These are phyloP conservation scores for Cladosporium sp. DNA, from an alignment of 2,329 filamentous ascomycete genomes.

Conservation along the genomic window DNA sequence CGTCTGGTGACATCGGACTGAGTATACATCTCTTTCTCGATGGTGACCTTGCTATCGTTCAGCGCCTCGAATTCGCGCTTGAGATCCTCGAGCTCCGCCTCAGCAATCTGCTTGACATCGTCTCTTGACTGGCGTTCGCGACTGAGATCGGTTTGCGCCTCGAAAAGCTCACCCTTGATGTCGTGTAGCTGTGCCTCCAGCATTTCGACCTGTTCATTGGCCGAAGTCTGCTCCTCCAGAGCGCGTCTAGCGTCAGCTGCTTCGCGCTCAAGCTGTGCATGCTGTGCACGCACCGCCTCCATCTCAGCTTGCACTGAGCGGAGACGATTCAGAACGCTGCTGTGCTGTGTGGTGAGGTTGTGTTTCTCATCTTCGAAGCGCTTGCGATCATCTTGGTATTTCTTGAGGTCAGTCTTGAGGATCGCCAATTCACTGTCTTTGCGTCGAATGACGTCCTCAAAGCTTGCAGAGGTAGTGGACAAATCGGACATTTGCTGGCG, in stretches of 20 bases:
- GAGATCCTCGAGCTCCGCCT: conserved; percentile 79
- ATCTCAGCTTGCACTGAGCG: conserved; percentile 84
- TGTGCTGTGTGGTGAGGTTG: conserved; percentile 68
- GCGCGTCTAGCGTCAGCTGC: conserved; percentile 81
- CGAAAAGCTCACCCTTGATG: conserved; percentile 79
- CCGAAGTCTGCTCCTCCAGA: conserved; percentile 81
- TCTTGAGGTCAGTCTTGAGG: conserved; percentile 78
- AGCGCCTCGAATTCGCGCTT: conserved; percentile 80
- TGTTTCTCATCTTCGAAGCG: conserved; percentile 75
- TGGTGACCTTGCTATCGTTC: conserved; percentile 92
- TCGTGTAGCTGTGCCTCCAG: conserved; percentile 84
- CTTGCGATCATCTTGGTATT: conserved; percentile 74
- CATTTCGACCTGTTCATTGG: conserved; percentile 83
- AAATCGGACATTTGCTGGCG: conserved; percentile 82
- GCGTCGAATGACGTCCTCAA: conserved; percentile 85
- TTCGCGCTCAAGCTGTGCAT: conserved; percentile 79
- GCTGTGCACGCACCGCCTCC: conserved; percentile 79
- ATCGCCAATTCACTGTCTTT: conserved; percentile 92
- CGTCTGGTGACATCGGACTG: conserved; percentile 88
- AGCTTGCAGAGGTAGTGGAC: conserved; percentile 87
- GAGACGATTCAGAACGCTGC: conserved; percentile 69
- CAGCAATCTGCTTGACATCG: conserved; percentile 83
- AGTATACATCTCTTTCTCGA: conserved; percentile 95
- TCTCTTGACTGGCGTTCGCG: conserved; percentile 89
- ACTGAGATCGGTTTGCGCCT: conserved; percentile 82